These are phyloP conservation scores for Neofusicoccum sp. DNA, from an alignment of 2,329 filamentous ascomycete genomes.

Conservation along the genomic window DNA sequence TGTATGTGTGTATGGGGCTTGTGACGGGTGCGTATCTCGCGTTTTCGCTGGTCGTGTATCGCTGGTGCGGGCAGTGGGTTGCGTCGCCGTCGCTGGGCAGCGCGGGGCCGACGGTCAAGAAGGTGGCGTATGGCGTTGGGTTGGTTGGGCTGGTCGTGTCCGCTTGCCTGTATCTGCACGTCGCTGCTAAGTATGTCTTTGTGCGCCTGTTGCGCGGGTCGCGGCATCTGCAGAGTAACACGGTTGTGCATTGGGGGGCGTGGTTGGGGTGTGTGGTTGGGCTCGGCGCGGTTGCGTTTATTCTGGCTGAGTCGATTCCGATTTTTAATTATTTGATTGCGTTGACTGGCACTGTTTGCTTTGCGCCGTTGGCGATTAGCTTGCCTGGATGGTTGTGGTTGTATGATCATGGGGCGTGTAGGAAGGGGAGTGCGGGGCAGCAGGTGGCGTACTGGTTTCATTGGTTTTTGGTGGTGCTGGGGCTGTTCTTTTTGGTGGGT, in stretches of 20 bases:
- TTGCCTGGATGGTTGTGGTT: slow-evolving; percentile 57
- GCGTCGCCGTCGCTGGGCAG: slow-evolving; percentile 53
- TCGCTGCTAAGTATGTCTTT: slow-evolving; percentile 56
- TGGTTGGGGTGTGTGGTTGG: slow-evolving; percentile 53
- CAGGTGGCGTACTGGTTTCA: slow-evolving; percentile 46
- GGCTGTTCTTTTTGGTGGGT: slow-evolving; percentile 51
- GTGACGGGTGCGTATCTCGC: slow-evolving; percentile 59
- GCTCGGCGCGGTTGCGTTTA: slow-evolving; percentile 49
- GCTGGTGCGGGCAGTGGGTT: slow-evolving; percentile 52
- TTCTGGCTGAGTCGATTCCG: slow-evolving; percentile 53
- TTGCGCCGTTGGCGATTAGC: slow-evolving; percentile 53
- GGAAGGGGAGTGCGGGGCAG: slow-evolving; percentile 38
- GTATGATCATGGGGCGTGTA: slow-evolving; percentile 50
- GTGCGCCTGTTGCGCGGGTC: slow-evolving; percentile 52
- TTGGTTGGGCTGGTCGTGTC: slow-evolving; percentile 56
- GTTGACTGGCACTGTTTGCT: slow-evolving; percentile 53
- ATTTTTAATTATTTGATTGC: slow-evolving; percentile 59
- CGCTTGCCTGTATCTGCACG: slow-evolving; percentile 54
- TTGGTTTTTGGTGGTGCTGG: slow-evolving; percentile 47
- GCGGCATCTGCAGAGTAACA: slow-evolving; percentile 53
- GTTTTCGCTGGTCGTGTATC: slow-evolving; percentile 55
- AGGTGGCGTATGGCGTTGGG: slow-evolving; percentile 55
- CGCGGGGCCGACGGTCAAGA: slow-evolving; percentile 49
- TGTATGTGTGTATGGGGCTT: slow-evolving; percentile 61
- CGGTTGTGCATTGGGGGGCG: slow-evolving; percentile 48